Conservation (phyloP, 257 asterid genomes). For the Ehretia macrophylla region DNA sequence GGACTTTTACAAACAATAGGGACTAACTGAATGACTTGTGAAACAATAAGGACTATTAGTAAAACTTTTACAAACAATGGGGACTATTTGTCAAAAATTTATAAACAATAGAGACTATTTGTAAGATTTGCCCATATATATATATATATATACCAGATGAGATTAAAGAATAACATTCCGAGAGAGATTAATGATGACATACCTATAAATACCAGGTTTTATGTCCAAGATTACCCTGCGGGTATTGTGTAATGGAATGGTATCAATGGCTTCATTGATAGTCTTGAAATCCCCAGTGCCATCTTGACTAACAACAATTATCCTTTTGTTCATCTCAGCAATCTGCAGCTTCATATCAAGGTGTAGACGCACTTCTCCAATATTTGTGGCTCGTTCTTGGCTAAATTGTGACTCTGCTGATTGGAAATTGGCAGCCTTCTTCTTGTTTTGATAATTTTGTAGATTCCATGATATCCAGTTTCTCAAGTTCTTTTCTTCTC, state of each 20-base stretch:
- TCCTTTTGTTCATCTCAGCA: slow-evolving; percentile 39
- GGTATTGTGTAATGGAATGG: slow-evolving; percentile 38
- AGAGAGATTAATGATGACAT: no score
- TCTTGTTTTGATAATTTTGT: slow-evolving; percentile 21
- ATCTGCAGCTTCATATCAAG: slow-evolving; percentile 29
- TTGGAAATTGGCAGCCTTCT: neutral
- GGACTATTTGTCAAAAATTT: no score
- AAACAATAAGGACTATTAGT: no score
- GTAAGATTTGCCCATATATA: no score
- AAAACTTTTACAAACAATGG: no score
- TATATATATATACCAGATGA: no score
- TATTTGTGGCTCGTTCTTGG: no score
- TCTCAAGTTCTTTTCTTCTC: slow-evolving; percentile 9
- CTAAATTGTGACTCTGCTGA: neutral
- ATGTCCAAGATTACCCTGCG: slow-evolving; percentile 37
- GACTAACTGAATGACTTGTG: no score
- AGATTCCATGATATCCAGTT: slow-evolving; percentile 42
- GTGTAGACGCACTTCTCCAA: neutral
- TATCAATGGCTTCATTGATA: slow-evolving; percentile 40
- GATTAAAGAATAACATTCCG: no score
- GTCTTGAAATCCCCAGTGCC: slow-evolving; percentile 42
- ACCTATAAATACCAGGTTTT: slow-evolving; percentile 55
- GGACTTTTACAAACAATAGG: no score
- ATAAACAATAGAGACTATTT: no score
- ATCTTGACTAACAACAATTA: slow-evolving; percentile 44